These are phyloP conservation scores for Ceratobasidium sp. DNA, from an alignment of 1,284 basidiomycete genomes.

Conservation along the genomic window DNA sequence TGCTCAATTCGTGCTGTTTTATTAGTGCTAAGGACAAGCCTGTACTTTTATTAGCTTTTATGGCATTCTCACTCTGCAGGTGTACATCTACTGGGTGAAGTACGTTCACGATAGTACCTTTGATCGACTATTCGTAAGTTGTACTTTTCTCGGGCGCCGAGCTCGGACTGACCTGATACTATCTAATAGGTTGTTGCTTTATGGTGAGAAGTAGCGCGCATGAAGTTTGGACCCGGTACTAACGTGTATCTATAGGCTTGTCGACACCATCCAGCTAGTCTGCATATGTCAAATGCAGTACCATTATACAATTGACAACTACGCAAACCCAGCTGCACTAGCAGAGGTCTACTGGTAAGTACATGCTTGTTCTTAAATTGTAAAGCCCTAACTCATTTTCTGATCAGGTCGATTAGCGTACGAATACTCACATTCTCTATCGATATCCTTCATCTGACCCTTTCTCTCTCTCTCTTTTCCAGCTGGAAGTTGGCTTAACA, in stretches of 20 bases:
- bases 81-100: slow-evolving; percentile 27
- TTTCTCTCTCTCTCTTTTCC: background rate
- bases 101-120: slow-evolving; percentile 28
- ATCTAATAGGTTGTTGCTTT: slow-evolving; percentile 4
- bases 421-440: slow-evolving; percentile 27
- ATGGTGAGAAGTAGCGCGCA: background rate
- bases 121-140: slow-evolving; percentile 28
- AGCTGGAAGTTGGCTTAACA: slow-evolving; percentile 34
- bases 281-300: slow-evolving; percentile 37
- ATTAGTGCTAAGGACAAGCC: background rate
- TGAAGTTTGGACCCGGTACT: background rate
- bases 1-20: background rate
- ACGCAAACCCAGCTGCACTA: slow-evolving; percentile 48
- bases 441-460: background rate
- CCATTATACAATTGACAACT: slow-evolving; percentile 51
- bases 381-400: slow-evolving; percentile 46
- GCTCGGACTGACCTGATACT: background rate
- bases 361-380: slow-evolving; percentile 1
- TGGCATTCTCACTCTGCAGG: slow-evolving; percentile 30
- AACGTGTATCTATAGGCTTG: background rate
- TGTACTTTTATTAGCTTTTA: slow-evolving; percentile 1
- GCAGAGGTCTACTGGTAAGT: slow-evolving; percentile 50
- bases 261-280: slow-evolving; percentile 23
- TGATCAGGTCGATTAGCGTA: slow-evolving; percentile 52
- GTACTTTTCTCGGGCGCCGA: background rate